Evolutionary conservation across 2,329 filamentous ascomycete genomes (phyloP).

Genomic region (Ophiosphaerella narmari): DNA sequence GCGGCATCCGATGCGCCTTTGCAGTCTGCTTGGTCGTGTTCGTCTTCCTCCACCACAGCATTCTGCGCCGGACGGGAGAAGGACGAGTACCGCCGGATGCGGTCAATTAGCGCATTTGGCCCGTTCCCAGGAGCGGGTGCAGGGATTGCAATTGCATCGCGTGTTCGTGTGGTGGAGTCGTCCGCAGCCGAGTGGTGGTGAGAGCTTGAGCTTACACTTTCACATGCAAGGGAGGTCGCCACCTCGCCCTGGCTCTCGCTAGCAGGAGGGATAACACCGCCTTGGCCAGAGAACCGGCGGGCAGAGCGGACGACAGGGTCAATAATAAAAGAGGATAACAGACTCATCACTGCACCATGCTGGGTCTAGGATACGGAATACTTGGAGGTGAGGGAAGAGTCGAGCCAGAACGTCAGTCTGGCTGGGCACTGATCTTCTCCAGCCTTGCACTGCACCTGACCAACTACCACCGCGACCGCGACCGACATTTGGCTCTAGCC

Average conservation of each 20-base stretch:
- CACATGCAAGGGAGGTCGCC: constrained; percentile 33
- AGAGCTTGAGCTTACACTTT: constrained; percentile 17
- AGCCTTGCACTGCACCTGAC: too few species aligned
- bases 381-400: neutral
- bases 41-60: constrained; percentile 30
- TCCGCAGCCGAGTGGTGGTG: constrained; percentile 7
- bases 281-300: constrained; percentile 37
- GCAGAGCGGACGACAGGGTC: constrained; percentile 48
- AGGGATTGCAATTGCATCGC: constrained; percentile 6
- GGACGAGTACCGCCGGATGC: constrained; percentile 26
- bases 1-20: neutral
- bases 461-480: too few species aligned
- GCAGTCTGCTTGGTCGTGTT: constrained; percentile 18
- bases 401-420: too few species aligned
- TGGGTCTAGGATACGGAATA: constrained; percentile 1
- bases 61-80: constrained; percentile 28
- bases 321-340: constrained; percentile 48
- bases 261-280: constrained; percentile 24
- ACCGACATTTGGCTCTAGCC: neutral
- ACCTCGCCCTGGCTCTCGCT: constrained; percentile 15
- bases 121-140: constrained; percentile 9
- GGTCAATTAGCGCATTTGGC: constrained; percentile 16
- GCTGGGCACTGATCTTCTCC: too few species aligned
- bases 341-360: constrained; percentile 41
- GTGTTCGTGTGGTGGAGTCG: constrained; percentile 1